Percentiles rank a stretch among this genome's conserved stretches.
phyloP scores from a whole-genome alignment of 805 yeast genomes.

The Debaryomyces prosopidis region DNA sequence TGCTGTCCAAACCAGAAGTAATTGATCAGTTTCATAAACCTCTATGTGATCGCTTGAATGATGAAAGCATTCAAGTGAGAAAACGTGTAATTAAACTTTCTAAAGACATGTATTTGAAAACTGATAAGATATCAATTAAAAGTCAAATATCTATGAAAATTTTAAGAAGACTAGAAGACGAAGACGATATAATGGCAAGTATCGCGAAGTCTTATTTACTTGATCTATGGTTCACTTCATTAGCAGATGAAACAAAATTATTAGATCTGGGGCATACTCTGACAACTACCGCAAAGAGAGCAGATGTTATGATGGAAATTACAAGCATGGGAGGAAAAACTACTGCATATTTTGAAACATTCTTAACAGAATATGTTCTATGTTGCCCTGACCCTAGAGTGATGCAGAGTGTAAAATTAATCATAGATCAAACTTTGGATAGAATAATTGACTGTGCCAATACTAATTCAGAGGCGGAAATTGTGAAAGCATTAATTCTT shows the following conservation, averaged over 20 bases:
- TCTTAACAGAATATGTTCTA: conserved; percentile 46
- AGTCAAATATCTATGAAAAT: conserved; percentile 51
- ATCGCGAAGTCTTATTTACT: conserved; percentile 35
- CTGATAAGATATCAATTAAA: conserved; percentile 30
- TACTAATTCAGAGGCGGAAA: conserved; percentile 20
- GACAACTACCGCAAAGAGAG: conserved; percentile 4
- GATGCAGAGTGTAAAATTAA: conserved; percentile 17
- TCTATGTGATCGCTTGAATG: conserved; percentile 51
- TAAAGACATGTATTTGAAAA: conserved; percentile 43
- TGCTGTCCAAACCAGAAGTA: conserved; percentile 44
- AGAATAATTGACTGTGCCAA: conserved; percentile 33
- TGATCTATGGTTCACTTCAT: conserved; percentile 22
- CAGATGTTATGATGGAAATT: conserved; percentile 40
- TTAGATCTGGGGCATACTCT: not conserved
- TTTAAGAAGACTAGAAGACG: conserved; percentile 63
- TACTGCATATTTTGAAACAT: conserved; percentile 44
- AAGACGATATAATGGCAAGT: conserved; percentile 54
- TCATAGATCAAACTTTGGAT: conserved; percentile 39
- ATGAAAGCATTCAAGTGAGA: conserved; percentile 65
- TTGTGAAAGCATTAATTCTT: conserved; percentile 45
- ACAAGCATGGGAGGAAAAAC: conserved; percentile 37
- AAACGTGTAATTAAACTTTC: conserved; percentile 59
- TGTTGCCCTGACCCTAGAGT: conserved; percentile 19
- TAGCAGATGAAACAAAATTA: conserved; percentile 1
- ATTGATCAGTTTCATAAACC: conserved; percentile 50